These are phyloP conservation scores for Metarhizium brunneum DNA, from an alignment of 2,329 filamentous ascomycete genomes.

Conservation along the genomic window DNA sequence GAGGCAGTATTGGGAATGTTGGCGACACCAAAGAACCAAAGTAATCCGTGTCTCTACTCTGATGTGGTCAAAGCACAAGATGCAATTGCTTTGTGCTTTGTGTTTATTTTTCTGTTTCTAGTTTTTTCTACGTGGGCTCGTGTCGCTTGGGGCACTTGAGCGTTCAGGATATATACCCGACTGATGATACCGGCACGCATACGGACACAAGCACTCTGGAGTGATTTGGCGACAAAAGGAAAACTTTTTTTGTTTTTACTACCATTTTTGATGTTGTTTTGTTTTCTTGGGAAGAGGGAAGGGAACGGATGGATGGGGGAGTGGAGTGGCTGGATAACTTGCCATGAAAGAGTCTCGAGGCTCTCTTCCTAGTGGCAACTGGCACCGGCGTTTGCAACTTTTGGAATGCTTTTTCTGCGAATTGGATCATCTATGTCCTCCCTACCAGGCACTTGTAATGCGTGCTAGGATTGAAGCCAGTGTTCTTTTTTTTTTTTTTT, in stretches of 20 bases:
- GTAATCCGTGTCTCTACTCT: neutral
- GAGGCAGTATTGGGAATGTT: neutral
- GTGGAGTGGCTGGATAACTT: neutral
- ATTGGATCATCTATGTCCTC: neutral
- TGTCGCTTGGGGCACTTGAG: constrained; percentile 9
- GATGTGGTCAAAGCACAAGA: neutral
- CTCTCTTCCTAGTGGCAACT: neutral
- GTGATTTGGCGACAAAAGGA: constrained; percentile 1
- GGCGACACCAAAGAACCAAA: neutral
- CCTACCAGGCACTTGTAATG: neutral
- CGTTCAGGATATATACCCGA: constrained; percentile 21
- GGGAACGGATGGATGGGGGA: neutral
- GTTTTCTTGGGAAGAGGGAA: neutral
- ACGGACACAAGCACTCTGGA: constrained; percentile 2
- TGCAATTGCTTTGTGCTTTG: neutral
- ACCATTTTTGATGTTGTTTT: neutral
- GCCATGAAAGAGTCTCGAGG: neutral
- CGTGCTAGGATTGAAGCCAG: neutral
- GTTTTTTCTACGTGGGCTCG: constrained; percentile 1
- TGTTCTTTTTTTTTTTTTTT: neutral
- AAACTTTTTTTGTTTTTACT: neutral
- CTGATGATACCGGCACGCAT: constrained; percentile 4
- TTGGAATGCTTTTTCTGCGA: neutral
- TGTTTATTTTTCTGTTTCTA: constrained; percentile 1
- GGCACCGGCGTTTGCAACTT: constrained; percentile 1